Percentiles rank a stretch among this genome's conserved stretches.
These are phyloP conservation scores for Globisporangium radiosum DNA, from an alignment of 352 stramenopile genomes.

Conservation along the genomic window DNA sequence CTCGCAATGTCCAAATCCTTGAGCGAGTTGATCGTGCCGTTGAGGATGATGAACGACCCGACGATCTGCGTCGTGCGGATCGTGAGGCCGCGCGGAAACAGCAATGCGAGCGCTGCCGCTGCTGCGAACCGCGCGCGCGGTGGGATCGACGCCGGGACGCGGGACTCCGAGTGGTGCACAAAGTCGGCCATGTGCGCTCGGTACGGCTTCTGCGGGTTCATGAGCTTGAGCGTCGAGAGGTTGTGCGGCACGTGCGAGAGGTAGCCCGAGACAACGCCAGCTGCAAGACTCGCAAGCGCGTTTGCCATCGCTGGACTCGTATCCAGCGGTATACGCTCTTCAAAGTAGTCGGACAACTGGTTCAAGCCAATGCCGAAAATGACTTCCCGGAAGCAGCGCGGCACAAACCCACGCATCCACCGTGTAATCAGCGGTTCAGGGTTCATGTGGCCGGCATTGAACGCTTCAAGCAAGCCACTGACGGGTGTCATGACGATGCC, in stretches of 20 bases:
- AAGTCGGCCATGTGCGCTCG: conserved; percentile 80
- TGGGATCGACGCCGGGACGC: conserved; percentile 72
- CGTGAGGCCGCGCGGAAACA: conserved; percentile 85
- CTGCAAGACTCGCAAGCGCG: conserved; percentile 80
- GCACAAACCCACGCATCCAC: conserved; percentile 87
- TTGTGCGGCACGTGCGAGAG: conserved; percentile 94
- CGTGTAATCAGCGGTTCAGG: conserved; percentile 79
- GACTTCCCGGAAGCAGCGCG: conserved; percentile 85
- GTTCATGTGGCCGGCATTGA: conserved; percentile 93
- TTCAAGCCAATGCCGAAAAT: conserved; percentile 93
- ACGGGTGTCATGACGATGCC: conserved; percentile 93
- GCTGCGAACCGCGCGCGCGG: conserved; percentile 57
- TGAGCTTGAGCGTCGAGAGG: conserved; percentile 93
- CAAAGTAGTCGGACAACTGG: conserved; percentile 92
- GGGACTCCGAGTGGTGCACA: conserved; percentile 72
- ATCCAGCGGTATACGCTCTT: conserved; percentile 82
- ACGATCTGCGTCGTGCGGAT: conserved; percentile 90
- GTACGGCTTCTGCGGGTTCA: conserved; percentile 89
- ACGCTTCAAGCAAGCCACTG: conserved; percentile 88
- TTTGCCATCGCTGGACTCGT: conserved; percentile 77
- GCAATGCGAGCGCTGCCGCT: conserved; percentile 67
- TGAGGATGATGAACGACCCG: conserved; percentile 92
- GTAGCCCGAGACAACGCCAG: conserved; percentile 90
- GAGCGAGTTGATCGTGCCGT: conserved; percentile 89
- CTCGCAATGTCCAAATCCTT: conserved; percentile 68